A percentile compares a stretch with the other conserved stretches of the same genome.
phyloP scores from a whole-genome alignment of 768 basidiomycete genomes.

The Termitomyces sp. region DNA sequence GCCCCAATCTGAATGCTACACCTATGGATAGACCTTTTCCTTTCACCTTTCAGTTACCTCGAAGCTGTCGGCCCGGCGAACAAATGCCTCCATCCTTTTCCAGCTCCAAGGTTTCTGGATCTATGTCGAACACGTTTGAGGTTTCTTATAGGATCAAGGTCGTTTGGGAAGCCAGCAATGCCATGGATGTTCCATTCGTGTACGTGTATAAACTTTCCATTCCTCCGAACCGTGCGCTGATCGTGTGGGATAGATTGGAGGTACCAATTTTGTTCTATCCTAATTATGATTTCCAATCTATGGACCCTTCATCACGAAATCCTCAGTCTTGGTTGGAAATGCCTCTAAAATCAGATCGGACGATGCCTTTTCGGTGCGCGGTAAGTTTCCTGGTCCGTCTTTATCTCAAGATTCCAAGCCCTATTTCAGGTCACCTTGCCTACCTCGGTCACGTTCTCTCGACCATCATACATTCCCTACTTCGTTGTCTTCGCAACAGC shows the following conservation, averaged over 20 bases:
- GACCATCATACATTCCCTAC: slow-evolving; percentile 61
- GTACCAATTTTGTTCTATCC: slow-evolving; percentile 63
- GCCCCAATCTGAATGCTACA: slow-evolving; percentile 30
- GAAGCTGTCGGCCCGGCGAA: slow-evolving; percentile 46
- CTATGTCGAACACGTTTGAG: slow-evolving; percentile 29
- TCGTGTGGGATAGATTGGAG: slow-evolving; percentile 46
- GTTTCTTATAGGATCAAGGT: slow-evolving; percentile 57
- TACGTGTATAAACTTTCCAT: slow-evolving; percentile 31
- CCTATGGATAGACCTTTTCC: slow-evolving; percentile 40
- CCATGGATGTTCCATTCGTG: slow-evolving; percentile 43
- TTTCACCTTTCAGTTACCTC: slow-evolving; percentile 60
- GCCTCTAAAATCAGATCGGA: slow-evolving; percentile 60
- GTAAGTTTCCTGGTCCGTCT: slow-evolving; percentile 39
- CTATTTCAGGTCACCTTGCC: slow-evolving; percentile 60
- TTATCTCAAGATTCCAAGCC: neutral
- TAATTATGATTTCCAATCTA: slow-evolving; percentile 57
- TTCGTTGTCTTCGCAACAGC: slow-evolving; percentile 73
- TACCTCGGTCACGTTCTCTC: slow-evolving; percentile 57
- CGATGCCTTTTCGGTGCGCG: slow-evolving; percentile 63
- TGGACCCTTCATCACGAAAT: slow-evolving; percentile 43
- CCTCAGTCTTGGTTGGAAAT: slow-evolving; percentile 67
- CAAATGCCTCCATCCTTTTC: slow-evolving; percentile 64
- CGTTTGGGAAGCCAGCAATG: slow-evolving; percentile 55
- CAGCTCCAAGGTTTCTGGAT: slow-evolving; percentile 30
- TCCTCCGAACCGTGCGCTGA: slow-evolving; percentile 10